Evolutionary conservation across 805 yeast genomes (phyloP).

Genomic region (Ogataea ganodermae): DNA sequence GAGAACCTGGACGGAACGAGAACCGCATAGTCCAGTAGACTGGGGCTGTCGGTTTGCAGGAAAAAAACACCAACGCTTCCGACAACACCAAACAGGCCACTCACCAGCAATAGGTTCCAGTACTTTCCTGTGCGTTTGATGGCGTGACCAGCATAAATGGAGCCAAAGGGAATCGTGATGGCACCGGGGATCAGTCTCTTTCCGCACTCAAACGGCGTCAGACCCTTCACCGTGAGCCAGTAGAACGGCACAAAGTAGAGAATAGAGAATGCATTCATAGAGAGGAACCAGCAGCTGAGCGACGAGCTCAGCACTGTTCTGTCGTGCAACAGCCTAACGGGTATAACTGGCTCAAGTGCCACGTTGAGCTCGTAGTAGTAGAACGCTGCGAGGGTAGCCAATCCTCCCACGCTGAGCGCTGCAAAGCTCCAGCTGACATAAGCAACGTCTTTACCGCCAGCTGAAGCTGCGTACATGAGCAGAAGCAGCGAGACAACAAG

Average conservation of each 20-base stretch:
- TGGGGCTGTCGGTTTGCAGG: constrained; percentile 18
- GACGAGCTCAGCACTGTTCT: constrained; percentile 67
- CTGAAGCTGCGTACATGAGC: constrained; percentile 63
- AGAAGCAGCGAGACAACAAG: constrained; percentile 59
- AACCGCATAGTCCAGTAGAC: constrained; percentile 43
- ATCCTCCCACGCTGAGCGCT: constrained; percentile 36
- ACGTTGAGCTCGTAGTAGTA: constrained; percentile 50
- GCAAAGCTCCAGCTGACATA: constrained; percentile 47
- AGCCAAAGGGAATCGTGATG: constrained; percentile 66
- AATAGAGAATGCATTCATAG: constrained; percentile 67
- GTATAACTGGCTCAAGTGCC: constrained; percentile 68
- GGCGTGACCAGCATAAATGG: constrained; percentile 64
- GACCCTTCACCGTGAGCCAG: constrained; percentile 36
- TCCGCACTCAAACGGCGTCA: constrained; percentile 38
- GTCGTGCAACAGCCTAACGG: constrained; percentile 56
- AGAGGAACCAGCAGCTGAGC: constrained; percentile 66
- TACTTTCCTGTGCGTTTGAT: constrained; percentile 72
- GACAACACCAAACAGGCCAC: constrained; percentile 45
- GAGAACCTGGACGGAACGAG: constrained; percentile 62
- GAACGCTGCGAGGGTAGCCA: constrained; percentile 42
- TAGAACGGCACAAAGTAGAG: constrained; percentile 73
- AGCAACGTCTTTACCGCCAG: constrained; percentile 59
- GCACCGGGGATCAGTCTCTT: constrained; percentile 56
- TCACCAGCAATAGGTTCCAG: constrained; percentile 44
- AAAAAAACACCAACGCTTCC: constrained; percentile 46